Evolutionary conservation across 306 rosid species (phyloP), one percentile per base, ranked within the genome.

Genomic region (Rubus parviflorus): DNA sequence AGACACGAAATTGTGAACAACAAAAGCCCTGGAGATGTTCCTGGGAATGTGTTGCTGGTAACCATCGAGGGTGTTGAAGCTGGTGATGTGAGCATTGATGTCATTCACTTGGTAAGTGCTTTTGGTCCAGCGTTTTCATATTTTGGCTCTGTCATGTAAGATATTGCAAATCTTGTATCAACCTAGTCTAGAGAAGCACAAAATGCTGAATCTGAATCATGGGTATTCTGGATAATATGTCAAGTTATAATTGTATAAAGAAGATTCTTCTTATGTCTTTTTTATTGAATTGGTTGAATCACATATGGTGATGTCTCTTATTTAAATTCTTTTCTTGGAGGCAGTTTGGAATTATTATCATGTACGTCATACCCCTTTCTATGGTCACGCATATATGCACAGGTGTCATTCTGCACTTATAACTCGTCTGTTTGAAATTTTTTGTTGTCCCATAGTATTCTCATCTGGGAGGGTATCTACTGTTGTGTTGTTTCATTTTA

Each of bases 41-140:
- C 98, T 6, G 98, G 98, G 82, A 93, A 93, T 84, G 98, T 93
- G 80, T 87, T 93, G 83, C 80, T 93, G 82, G 98, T 90, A 52
- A 93, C 98, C 43, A 90, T 90, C 30, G 98, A 93, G 84, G 97
- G 98, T 1, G 94, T 93, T 73, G 98, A 93, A 83, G 98, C 97
- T 37, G 98, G 97, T 22, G 98, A 93, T 53, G 98, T 93, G 80
- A 90, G 97, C 94, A 93, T 93, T 77, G 98, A 93, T 78, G 93
- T 93, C 73, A 90, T 93, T 82, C 97, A 93, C 83, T 79, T 93
- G 91, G 98, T 93, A 80, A 84, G 94, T 82, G 79, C 42, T 35
- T 79, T 25, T 42, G 47, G 76, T 38, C 37, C 25, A 22, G 70
- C 41, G 25, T 76, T 45, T 47, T 73, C 69, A 17, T 58, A 53